Percentiles rank a stretch among this genome's conserved stretches.
These are phyloP conservation scores for Mycena filopes DNA, from an alignment of 768 basidiomycete genomes.

Conservation along the genomic window DNA sequence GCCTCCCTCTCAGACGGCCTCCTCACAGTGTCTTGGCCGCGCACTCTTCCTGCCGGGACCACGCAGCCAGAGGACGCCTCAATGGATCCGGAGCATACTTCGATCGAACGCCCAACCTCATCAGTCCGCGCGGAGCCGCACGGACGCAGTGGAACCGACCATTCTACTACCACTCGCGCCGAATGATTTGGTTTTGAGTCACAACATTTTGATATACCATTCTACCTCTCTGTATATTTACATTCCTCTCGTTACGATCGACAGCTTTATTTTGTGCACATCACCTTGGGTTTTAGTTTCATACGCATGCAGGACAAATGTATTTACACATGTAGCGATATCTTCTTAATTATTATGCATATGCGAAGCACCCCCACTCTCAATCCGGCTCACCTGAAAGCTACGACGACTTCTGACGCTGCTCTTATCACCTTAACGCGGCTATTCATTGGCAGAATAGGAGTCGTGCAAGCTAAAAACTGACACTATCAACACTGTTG, in stretches of 20 bases:
- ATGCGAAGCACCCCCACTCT: slow-evolving; percentile 4
- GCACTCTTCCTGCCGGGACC: slow-evolving; percentile 27
- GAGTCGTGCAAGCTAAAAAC: too few species aligned
- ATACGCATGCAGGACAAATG: neutral
- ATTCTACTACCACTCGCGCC: neutral
- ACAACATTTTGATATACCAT: neutral
- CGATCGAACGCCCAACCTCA: slow-evolving; percentile 26
- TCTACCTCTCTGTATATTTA: neutral
- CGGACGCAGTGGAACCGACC: neutral
- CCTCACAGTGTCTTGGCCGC: slow-evolving; percentile 57
- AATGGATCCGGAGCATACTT: neutral
- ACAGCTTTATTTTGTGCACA: neutral
- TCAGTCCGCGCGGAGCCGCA: slow-evolving; percentile 30
- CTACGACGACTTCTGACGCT: too few species aligned
- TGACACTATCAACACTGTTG: neutral
- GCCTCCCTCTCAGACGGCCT: slow-evolving; percentile 52
- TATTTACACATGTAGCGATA: slow-evolving; percentile 21
- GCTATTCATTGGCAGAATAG: too few species aligned
- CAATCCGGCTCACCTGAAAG: neutral
- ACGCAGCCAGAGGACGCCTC: neutral
- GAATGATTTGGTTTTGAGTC: slow-evolving; percentile 22
- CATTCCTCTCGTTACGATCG: neutral
- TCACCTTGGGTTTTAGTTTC: neutral
- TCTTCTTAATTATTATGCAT: slow-evolving; percentile 9
- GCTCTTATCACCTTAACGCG: too few species aligned